Percentiles rank a stretch among this genome's conserved stretches.
Evolutionary conservation across 768 basidiomycete species (phyloP).

Genomic region (Mrakia gelida): DNA sequence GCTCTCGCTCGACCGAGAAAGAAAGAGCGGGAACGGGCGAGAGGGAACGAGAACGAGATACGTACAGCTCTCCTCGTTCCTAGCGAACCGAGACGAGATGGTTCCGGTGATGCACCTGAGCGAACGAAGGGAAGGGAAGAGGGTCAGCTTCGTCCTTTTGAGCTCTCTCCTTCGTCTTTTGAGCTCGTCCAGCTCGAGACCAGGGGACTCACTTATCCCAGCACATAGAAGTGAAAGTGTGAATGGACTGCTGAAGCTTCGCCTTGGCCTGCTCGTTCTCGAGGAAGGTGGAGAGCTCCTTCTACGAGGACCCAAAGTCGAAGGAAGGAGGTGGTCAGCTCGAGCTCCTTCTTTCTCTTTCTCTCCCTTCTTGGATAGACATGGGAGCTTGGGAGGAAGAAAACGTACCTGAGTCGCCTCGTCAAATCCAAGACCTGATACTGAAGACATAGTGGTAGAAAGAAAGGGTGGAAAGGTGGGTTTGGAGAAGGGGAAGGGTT

Average conservation of each 20-base stretch:
- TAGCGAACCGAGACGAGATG: conserved; percentile 18
- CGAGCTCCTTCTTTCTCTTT: background rate
- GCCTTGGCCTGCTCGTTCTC: conserved; percentile 31
- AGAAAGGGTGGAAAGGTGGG: no score
- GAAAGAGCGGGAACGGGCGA: background rate
- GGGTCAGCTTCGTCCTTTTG: background rate
- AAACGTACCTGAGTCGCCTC: no score
- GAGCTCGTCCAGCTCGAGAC: background rate
- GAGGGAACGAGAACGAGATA: no score
- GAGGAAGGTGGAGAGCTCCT: conserved; percentile 29
- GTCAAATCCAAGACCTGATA: no score
- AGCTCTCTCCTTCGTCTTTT: background rate
- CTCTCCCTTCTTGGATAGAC: background rate
- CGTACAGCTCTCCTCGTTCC: conserved; percentile 27
- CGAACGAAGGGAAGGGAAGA: background rate
- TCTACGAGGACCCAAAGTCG: conserved; percentile 1
- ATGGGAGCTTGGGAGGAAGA: background rate
- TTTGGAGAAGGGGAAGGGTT: no score
- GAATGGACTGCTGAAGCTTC: conserved; percentile 30
- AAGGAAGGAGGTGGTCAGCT: background rate
- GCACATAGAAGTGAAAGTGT: conserved; percentile 28
- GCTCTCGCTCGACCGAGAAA: background rate
- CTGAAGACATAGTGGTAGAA: no score
- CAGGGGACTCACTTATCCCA: conserved; percentile 17
- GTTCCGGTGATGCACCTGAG: conserved; percentile 27